Evolutionary conservation across 768 basidiomycete species (phyloP).

Genomic region (Macrocybe gigantea): DNA sequence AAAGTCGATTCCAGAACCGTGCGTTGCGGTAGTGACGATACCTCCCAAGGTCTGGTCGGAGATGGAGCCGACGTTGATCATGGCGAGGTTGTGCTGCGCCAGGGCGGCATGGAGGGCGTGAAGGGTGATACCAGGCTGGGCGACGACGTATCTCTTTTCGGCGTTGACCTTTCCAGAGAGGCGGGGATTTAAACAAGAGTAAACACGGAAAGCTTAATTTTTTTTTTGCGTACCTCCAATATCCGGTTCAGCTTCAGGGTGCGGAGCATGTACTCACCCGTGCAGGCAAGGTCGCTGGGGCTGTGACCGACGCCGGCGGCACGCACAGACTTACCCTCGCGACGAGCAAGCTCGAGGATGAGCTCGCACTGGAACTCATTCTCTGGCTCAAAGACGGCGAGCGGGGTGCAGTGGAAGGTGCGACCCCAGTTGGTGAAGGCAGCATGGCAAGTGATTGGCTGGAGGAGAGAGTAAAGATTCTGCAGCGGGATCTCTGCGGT

Average conservation of each 20-base stretch:
- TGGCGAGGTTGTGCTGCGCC: slow-evolving; percentile 62
- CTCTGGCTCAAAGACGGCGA: slow-evolving; percentile 71
- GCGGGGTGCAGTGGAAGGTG: slow-evolving; percentile 67
- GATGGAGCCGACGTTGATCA: slow-evolving; percentile 93
- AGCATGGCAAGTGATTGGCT: slow-evolving; percentile 46
- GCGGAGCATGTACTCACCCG: slow-evolving; percentile 78
- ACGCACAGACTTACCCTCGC: slow-evolving; percentile 66
- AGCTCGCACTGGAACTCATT: slow-evolving; percentile 62
- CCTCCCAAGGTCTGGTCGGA: slow-evolving; percentile 95
- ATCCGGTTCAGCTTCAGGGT: slow-evolving; percentile 68
- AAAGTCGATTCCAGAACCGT: slow-evolving; percentile 81
- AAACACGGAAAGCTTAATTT: slow-evolving; percentile 14
- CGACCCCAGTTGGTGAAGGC: slow-evolving; percentile 83
- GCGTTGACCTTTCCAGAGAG: slow-evolving; percentile 53
- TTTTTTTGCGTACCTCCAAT: slow-evolving; percentile 57
- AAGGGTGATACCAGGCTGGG: slow-evolving; percentile 76
- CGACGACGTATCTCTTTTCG: slow-evolving; percentile 61
- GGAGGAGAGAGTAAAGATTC: slow-evolving; percentile 47
- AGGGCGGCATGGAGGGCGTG: slow-evolving; percentile 67
- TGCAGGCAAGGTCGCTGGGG: slow-evolving; percentile 91
- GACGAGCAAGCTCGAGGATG: slow-evolving; percentile 75
- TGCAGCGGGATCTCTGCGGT: slow-evolving; percentile 30
- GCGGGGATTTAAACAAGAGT: slow-evolving; percentile 11
- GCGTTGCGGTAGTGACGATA: slow-evolving; percentile 89
- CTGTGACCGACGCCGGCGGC: slow-evolving; percentile 90